A percentile compares a stretch with the other conserved stretches of the same genome.
phyloP scores from a whole-genome alignment of 73 alveolate genomes.

The Symbiodinium natans region DNA sequence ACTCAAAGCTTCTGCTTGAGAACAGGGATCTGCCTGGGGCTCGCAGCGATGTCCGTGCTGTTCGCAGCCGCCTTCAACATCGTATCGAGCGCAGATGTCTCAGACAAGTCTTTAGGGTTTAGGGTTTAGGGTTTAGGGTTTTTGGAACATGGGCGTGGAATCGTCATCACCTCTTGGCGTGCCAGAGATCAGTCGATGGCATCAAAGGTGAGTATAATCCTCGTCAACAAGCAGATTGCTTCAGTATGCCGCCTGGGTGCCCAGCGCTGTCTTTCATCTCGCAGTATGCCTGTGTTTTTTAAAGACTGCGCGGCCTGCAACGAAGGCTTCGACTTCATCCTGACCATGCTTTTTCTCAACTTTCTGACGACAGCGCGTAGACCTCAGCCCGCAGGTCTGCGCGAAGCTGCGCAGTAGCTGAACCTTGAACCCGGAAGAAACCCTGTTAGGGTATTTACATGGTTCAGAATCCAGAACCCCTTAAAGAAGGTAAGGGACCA shows the following conservation, averaged over 20 bases:
- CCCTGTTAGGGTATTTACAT: not conserved
- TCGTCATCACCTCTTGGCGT: no score
- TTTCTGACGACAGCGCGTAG: constrained; percentile 85
- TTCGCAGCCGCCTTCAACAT: constrained; percentile 70
- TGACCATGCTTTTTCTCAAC: constrained; percentile 78
- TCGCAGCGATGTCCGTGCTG: constrained; percentile 70
- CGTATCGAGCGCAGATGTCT: constrained; percentile 21
- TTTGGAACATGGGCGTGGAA: no score
- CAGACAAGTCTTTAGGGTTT: not conserved
- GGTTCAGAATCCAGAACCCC: no score
- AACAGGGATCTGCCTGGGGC: no score
- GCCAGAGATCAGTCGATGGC: no score
- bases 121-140: not conserved
- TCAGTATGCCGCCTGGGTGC: constrained; percentile 67
- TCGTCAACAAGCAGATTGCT: constrained; percentile 79
- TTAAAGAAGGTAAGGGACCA: no score
- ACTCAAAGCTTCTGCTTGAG: no score
- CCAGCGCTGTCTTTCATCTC: no score
- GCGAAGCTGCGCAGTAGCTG: not conserved
- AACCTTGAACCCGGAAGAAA: not conserved
- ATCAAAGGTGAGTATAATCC: constrained; percentile 87
- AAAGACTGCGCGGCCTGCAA: no score
- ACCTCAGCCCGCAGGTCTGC: not conserved
- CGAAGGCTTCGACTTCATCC: constrained; percentile 84
- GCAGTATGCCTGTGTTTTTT: no score